Base-by-base conservation (phyloP, 2,329 filamentous ascomycete species). In the Epicoccum nigrum region DNA sequence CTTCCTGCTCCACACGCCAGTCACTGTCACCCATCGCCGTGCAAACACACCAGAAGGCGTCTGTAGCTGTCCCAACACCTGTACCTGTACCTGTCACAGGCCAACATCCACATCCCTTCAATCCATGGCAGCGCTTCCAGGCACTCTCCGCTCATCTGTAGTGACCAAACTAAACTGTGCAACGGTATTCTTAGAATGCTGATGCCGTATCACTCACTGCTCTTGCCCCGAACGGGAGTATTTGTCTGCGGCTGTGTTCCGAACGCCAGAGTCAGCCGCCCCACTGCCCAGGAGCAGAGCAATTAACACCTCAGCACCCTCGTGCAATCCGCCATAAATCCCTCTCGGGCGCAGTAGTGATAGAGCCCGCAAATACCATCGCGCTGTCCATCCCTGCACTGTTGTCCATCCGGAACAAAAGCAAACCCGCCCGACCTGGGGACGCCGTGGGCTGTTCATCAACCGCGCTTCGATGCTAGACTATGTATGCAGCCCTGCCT, bases 221-320 rank as follows among this genome's bases (percentile, higher is more conserved):
- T 58, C 55, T 65, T 67, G 44, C 65, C 60, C 45, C 39, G 34
- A 62, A 57, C 19, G 41, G 60, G 55, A 44, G 8, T 35, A 28
- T 52, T 54, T 58, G 64, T 62, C 38, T 64, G 68, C 65, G 69
- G 69, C 68, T 71, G 69, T 72, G 69, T 39, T 28, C n/a, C n/a
- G n/a, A n/a, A n/a, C 60, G 54, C 46, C 54, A 54, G 49, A 48
- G 54, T 65, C 63, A 68, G 63, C 65, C 60, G 61, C 59, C 54
- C 58, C 52, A 51, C 49, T 38, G 41, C 28, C 62, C 61, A 54
- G 43, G 64, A 62, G 45, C 52, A 60, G 63, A 51, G 32, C 58
- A 19, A 60, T 64, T 56, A 60, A 48, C 56, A 33, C 44, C 31
- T 43, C 54, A 54, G 41, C 56, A 32, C 51, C 45, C 41, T 52